Evolutionary conservation across 257 asterid species (phyloP), one percentile per base, ranked within the genome.

Genomic region (Nicotiana otophora): DNA sequence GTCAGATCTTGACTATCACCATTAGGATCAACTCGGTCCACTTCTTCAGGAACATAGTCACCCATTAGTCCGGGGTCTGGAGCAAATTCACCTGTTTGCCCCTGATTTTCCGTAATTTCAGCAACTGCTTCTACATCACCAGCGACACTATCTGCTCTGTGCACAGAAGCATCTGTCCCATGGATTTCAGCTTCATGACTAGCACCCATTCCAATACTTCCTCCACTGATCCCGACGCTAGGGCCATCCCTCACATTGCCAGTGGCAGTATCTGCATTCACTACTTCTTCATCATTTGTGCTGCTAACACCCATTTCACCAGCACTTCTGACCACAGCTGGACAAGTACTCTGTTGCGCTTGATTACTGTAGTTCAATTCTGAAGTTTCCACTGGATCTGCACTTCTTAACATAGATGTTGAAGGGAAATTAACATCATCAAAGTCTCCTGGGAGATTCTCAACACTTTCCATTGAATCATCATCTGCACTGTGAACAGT

Each of bases 131-230:
- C 99, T 46, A 90, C 97, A 84, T 94, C 98, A 86, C 97, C 98
- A 28, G 91, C 92, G 54, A 91, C 89, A 78, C 98, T 94, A 85
- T 93, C 96, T 58, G 92, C 85, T 92, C 99, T 90, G 66, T 93
- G 90, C 78, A 93, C 84, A 85, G 93, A 92, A 72, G 92, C 92
- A 85, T 86, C 95, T 68, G 86, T 86, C 63, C 99, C 98, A 72
- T 96, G 98, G 81, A 96, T 94, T 88, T 96, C 99, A 87, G 99
- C 99, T 92, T 96, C 99, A 91, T 96, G 98, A 91, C 99, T 94
- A 65, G 99, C 99, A 84, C 99, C 99, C 98, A 96, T 94, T 65
- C 99, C 98, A 64, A 96, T 97, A 85, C 99, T 94, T 84, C 98
- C 99, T 55, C 97, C 98, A 84, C 99, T 96, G 80, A 93, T 86